These are phyloP conservation scores for Rhynchospora breviuscula DNA, from an alignment of 176 grass and related monocot species.

Conservation along the genomic window DNA sequence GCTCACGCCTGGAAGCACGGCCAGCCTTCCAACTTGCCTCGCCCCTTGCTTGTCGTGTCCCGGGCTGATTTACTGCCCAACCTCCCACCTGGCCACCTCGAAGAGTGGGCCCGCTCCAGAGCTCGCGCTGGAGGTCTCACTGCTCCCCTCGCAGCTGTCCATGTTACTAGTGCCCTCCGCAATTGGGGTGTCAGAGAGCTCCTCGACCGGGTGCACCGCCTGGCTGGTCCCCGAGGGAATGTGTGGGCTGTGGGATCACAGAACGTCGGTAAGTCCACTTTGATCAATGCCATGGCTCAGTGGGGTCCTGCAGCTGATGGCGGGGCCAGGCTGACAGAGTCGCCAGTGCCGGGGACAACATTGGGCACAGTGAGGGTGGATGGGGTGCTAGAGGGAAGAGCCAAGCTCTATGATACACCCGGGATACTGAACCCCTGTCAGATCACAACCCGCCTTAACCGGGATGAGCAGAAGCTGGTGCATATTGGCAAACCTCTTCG, in stretches of 20 bases:
- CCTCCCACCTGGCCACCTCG: constrained; percentile 45
- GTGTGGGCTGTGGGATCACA: constrained; percentile 86
- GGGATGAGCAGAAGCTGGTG: constrained; percentile 73
- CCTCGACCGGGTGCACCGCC: constrained; percentile 55
- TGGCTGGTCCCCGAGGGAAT: constrained; percentile 56
- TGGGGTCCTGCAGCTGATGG: constrained; percentile 37
- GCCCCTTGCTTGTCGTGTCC: constrained; percentile 57
- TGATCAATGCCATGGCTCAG: constrained; percentile 68
- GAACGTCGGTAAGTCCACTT: constrained; percentile 78
- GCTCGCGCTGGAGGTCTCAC: constrained; percentile 43
- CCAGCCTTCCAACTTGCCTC: constrained; percentile 46
- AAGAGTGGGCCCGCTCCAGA: constrained; percentile 50
- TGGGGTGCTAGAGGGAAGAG: constrained; percentile 59
- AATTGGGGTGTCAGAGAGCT: constrained; percentile 67
- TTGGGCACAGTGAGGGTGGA: constrained; percentile 63
- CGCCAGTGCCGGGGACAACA: constrained; percentile 76
- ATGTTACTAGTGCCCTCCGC: constrained; percentile 54
- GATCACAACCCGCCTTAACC: constrained; percentile 57
- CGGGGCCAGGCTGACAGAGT: constrained; percentile 56
- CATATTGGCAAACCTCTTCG: constrained; percentile 62
- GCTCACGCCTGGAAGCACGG: constrained; percentile 38
- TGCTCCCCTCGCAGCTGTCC: constrained; percentile 46
- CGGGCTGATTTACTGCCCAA: constrained; percentile 77
- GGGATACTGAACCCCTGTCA: constrained; percentile 75
- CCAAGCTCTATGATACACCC: constrained; percentile 76